These are phyloP conservation scores for Monosporascus sp. DNA, from an alignment of 2,329 filamentous ascomycete genomes.

Conservation along the genomic window DNA sequence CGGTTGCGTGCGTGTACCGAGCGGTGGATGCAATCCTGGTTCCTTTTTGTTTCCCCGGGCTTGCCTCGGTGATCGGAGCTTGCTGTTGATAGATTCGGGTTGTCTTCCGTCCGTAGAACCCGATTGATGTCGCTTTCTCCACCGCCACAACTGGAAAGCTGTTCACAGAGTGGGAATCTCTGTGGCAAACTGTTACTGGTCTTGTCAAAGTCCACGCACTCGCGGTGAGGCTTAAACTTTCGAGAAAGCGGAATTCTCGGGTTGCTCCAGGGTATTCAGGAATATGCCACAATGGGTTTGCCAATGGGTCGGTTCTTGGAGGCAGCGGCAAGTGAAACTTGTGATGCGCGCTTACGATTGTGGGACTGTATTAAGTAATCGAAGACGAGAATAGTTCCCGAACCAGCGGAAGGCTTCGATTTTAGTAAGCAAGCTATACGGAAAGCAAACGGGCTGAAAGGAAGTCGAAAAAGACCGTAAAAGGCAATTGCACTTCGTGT, in stretches of 20 bases:
- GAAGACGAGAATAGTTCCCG: conserved; percentile 18
- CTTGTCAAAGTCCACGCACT: neutral
- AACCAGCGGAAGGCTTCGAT: conserved; percentile 24
- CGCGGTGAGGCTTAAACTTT: neutral
- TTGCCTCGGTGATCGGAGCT: neutral
- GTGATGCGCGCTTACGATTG: conserved; percentile 7
- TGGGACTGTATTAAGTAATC: conserved; percentile 6
- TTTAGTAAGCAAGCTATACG: conserved; percentile 1
- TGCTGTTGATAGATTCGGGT: neutral
- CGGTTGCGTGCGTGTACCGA: neutral
- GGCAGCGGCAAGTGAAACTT: neutral
- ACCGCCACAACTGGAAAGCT: neutral
- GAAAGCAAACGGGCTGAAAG: conserved; percentile 10
- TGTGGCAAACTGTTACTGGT: neutral
- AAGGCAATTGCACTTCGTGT: neutral
- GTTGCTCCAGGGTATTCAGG: neutral
- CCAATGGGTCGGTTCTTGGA: neutral
- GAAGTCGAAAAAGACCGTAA: conserved; percentile 1
- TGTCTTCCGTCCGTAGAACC: neutral
- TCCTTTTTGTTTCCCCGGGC: neutral
- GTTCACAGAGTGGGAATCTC: neutral
- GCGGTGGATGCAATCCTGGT: conserved; percentile 5
- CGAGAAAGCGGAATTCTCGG: neutral
- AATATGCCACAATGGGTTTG: neutral
- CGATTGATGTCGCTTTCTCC: neutral